Evolutionary conservation across 768 basidiomycete genomes (phyloP).

Genomic region (Termitomyces sp.): DNA sequence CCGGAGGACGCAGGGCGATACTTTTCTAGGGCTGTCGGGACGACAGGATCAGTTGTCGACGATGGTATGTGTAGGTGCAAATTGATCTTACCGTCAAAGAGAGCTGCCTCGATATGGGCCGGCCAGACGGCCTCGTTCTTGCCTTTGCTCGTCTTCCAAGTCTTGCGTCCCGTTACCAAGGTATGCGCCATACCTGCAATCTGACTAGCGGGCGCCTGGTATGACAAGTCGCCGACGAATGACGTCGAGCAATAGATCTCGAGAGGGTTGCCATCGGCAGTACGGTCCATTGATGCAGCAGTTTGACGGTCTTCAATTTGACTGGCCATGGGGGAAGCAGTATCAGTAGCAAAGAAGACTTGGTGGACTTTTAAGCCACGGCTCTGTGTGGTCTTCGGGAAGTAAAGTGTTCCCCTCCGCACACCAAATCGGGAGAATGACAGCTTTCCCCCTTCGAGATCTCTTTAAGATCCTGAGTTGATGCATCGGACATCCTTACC

Average conservation of each 20-base stretch:
- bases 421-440: constrained; percentile 3
- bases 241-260: constrained; percentile 12
- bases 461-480: constrained; percentile 5
- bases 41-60: not conserved
- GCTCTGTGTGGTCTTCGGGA: constrained; percentile 3
- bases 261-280: constrained; percentile 9
- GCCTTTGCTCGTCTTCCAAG: constrained; percentile 50
- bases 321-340: constrained; percentile 3
- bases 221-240: constrained; percentile 14
- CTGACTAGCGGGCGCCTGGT: constrained; percentile 7
- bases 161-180: constrained; percentile 45
- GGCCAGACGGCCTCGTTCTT: constrained; percentile 58
- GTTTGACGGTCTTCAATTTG: constrained; percentile 1
- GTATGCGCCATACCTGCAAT: constrained; percentile 14
- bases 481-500: constrained; percentile 3
- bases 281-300: not conserved
- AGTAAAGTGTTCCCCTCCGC: constrained; percentile 8
- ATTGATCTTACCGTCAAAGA: constrained; percentile 48
- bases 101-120: constrained; percentile 50
- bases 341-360: not conserved
- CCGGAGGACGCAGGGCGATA: constrained; percentile 49
- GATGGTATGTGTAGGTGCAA: not conserved
- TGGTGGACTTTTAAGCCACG: constrained; percentile 8
- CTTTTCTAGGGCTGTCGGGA: constrained; percentile 40
- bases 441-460: constrained; percentile 4